Conservation (phyloP, 129 eudicot species). For the Daucus carota region DNA sequence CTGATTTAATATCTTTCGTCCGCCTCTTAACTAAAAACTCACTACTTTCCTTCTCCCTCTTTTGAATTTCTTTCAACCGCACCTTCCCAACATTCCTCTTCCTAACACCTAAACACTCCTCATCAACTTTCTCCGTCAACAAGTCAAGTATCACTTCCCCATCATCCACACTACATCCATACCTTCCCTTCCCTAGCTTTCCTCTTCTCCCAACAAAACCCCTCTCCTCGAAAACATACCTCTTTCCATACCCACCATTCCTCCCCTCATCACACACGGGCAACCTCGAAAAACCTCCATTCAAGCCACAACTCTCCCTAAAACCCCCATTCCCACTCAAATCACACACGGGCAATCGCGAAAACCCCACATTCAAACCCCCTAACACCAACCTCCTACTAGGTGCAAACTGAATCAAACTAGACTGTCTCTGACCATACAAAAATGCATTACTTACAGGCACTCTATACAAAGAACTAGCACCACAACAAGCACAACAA, state of each 20-base stretch:
- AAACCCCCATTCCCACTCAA: conserved; percentile 22
- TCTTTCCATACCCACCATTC: conserved; percentile 27
- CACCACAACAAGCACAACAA: conserved; percentile 37
- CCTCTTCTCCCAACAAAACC: conserved; percentile 21
- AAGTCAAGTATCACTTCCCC: conserved; percentile 70
- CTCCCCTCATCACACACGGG: conserved; percentile 25
- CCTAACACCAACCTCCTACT: conserved; percentile 32
- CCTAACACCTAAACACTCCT: conserved; percentile 33
- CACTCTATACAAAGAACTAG: conserved; percentile 23
- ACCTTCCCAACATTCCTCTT: conserved; percentile 26
- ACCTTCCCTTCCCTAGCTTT: conserved; percentile 35
- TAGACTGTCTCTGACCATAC: conserved; percentile 60
- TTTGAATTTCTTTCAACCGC: conserved; percentile 17
- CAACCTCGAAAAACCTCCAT: conserved; percentile 21
- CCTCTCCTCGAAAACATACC: conserved; percentile 27
- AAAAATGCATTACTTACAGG: conserved; percentile 33
- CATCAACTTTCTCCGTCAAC: conserved; percentile 52
- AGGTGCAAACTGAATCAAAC: conserved; percentile 49
- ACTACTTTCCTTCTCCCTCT: conserved; percentile 12
- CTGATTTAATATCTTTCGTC: conserved; percentile 22
- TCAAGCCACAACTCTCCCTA: too few relatives aligned
- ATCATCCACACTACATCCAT: conserved; percentile 41
- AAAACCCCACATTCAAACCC: conserved; percentile 25
- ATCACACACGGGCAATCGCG: conserved; percentile 27
- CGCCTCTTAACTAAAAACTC: conserved; percentile 7